Percentiles rank a stretch among this genome's conserved stretches.
Evolutionary conservation across 2,329 filamentous ascomycete genomes (phyloP).

Genomic region (Coniochaeta prunicola): DNA sequence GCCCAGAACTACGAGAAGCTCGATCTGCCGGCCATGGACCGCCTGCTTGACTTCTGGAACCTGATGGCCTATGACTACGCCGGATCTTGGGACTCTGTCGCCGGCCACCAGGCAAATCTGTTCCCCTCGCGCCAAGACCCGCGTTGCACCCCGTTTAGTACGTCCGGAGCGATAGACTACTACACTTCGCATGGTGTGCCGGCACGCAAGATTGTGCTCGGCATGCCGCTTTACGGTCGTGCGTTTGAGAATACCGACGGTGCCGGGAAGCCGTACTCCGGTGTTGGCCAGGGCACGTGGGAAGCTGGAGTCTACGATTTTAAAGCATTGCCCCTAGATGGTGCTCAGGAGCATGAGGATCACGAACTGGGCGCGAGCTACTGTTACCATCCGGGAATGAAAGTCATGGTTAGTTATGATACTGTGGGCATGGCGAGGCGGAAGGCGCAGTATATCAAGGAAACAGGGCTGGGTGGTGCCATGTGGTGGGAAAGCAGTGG

Average conservation of each 20-base stretch:
- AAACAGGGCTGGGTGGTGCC: slow-evolving; percentile 67
- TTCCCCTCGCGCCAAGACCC: slow-evolving; percentile 52
- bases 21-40: slow-evolving; percentile 57
- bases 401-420: slow-evolving; percentile 73
- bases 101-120: slow-evolving; percentile 79
- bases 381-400: slow-evolving; percentile 59
- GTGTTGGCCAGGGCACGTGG: slow-evolving; percentile 74
- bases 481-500: slow-evolving; percentile 97
- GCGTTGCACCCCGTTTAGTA: slow-evolving; percentile 69
- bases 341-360: slow-evolving; percentile 59
- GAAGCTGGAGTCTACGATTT: slow-evolving; percentile 84
- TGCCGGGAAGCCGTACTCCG: slow-evolving; percentile 59
- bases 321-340: slow-evolving; percentile 69
- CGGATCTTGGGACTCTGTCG: slow-evolving; percentile 66
- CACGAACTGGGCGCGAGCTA: slow-evolving; percentile 61
- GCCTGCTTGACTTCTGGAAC: slow-evolving; percentile 66
- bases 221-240: slow-evolving; percentile 89
- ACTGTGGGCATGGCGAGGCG: slow-evolving; percentile 56
- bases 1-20: slow-evolving; percentile 55
- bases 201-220: slow-evolving; percentile 70
- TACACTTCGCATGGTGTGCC: slow-evolving; percentile 62
- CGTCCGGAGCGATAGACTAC: slow-evolving; percentile 59
- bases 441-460: slow-evolving; percentile 67
- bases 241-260: slow-evolving; percentile 76
- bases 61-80: slow-evolving; percentile 87